Conservation (phyloP, 257 asterid species). For the Paraleonurus japonicus region DNA sequence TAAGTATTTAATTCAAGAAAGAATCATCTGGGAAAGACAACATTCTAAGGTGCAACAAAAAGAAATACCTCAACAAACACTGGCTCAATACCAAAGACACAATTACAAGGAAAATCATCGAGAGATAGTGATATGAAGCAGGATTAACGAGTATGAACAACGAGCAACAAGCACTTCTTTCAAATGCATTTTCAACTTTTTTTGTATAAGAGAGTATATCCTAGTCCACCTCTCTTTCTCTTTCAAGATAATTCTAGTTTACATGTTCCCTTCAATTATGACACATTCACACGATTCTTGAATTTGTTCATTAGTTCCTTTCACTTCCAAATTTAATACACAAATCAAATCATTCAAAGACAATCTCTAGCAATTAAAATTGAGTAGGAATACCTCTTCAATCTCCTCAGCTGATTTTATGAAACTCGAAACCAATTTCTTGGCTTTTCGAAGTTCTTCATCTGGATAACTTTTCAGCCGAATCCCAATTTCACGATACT, state of each 20-base stretch:
- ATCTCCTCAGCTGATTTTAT: conserved; percentile 90
- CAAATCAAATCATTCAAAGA: neutral
- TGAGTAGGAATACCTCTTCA: conserved; percentile 62
- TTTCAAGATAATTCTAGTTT: neutral
- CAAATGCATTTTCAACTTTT: neutral
- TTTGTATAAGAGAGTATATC: neutral
- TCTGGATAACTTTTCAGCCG: conserved; percentile 65
- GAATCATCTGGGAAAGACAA: neutral
- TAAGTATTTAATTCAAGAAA: neutral
- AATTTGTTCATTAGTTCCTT: neutral
- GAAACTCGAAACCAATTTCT: conserved; percentile 83
- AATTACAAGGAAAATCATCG: neutral
- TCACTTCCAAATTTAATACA: neutral
- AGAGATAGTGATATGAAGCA: neutral
- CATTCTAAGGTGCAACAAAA: neutral
- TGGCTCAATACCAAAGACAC: neutral
- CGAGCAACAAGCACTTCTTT: neutral
- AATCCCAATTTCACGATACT: conserved; percentile 72
- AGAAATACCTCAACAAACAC: neutral
- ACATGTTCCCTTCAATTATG: neutral
- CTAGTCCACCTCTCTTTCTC: neutral
- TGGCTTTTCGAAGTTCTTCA: conserved; percentile 73
- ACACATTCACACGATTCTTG: neutral
- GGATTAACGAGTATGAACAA: neutral
- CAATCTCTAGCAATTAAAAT: neutral